These are phyloP conservation scores for Cyberlindnera maritima DNA, from an alignment of 805 yeast species.

Conservation along the genomic window DNA sequence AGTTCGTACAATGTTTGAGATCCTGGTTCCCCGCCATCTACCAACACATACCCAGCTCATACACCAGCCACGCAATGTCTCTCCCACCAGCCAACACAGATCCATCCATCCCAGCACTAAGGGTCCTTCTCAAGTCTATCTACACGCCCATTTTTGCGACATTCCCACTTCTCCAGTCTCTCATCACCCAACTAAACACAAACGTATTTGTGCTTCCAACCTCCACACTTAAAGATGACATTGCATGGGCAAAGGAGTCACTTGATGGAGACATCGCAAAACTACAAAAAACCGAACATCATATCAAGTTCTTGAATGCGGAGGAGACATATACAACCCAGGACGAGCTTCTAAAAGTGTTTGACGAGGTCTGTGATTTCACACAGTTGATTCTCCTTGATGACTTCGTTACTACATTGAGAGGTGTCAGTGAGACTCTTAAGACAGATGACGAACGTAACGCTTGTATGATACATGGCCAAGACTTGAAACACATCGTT, in stretches of 20 bases:
- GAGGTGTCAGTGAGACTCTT: slow-evolving; percentile 12
- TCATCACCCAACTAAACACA: slow-evolving; percentile 5
- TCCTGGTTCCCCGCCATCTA: too few species aligned
- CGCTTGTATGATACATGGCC: slow-evolving; percentile 7
- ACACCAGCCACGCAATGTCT: slow-evolving; percentile 10
- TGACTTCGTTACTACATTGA: slow-evolving; percentile 15
- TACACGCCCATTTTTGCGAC: slow-evolving; percentile 16
- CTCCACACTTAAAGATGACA: slow-evolving; percentile 13
- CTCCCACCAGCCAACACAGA: slow-evolving; percentile 18
- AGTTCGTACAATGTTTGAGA: too few species aligned
- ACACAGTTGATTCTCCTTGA: slow-evolving; percentile 17
- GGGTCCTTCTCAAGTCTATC: slow-evolving; percentile 9
- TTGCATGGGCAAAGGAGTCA: slow-evolving; percentile 19
- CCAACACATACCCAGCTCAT: too few species aligned
- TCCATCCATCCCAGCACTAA: slow-evolving; percentile 9
- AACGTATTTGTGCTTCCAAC: slow-evolving; percentile 2
- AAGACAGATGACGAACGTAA: slow-evolving; percentile 1
- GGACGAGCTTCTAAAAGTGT: slow-evolving; percentile 17
- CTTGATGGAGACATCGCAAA: slow-evolving; percentile 13
- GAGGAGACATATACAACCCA: slow-evolving; percentile 22
- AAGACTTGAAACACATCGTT: slow-evolving; percentile 5
- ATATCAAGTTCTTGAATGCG: slow-evolving; percentile 18
- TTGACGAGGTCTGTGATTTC: slow-evolving; percentile 20
- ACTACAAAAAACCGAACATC: slow-evolving; percentile 12
- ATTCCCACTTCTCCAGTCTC: slow-evolving; percentile 11